phyloP scores from a whole-genome alignment of 345 rosid species.

The Diplotaxis tenuifolia region DNA sequence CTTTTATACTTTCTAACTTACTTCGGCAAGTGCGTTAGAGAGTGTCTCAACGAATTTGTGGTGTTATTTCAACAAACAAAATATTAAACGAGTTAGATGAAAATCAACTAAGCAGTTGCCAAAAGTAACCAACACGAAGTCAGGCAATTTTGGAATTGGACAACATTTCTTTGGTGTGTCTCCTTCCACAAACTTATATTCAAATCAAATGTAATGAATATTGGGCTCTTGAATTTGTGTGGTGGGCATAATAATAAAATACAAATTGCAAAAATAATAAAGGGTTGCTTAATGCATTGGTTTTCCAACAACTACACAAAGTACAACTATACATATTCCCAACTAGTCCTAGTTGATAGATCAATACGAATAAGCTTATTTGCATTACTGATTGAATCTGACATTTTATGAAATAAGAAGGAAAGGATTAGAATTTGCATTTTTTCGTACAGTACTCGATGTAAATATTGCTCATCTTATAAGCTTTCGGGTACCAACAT shows the following conservation, averaged over 20 bases:
- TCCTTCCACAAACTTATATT: conserved; percentile 27
- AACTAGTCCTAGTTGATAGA: conserved; percentile 33
- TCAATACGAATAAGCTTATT: conserved; percentile 24
- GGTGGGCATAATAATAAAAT: conserved; percentile 32
- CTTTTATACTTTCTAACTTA: too few relatives aligned
- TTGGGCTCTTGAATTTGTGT: conserved; percentile 20
- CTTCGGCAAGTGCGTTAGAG: too few relatives aligned
- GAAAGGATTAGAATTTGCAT: conserved; percentile 10
- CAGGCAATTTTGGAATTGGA: neutral
- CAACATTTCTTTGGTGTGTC: conserved; percentile 8
- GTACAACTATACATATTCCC: conserved; percentile 29
- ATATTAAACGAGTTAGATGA: conserved; percentile 10
- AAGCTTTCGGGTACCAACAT: conserved; percentile 5
- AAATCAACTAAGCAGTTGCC: conserved; percentile 22
- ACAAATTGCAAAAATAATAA: conserved; percentile 24
- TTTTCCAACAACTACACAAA: conserved; percentile 31
- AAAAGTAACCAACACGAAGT: conserved; percentile 15
- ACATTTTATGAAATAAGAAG: neutral
- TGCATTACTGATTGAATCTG: conserved; percentile 20
- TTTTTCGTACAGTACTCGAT: conserved; percentile 4
- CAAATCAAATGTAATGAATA: conserved; percentile 24
- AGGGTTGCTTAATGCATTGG: conserved; percentile 32
- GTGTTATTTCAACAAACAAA: conserved; percentile 10
- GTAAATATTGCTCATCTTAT: conserved; percentile 20
- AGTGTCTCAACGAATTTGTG: too few relatives aligned